Base-by-base conservation (phyloP, 139 green algal species). In the Mesotaenium endlicherianum region DNA sequence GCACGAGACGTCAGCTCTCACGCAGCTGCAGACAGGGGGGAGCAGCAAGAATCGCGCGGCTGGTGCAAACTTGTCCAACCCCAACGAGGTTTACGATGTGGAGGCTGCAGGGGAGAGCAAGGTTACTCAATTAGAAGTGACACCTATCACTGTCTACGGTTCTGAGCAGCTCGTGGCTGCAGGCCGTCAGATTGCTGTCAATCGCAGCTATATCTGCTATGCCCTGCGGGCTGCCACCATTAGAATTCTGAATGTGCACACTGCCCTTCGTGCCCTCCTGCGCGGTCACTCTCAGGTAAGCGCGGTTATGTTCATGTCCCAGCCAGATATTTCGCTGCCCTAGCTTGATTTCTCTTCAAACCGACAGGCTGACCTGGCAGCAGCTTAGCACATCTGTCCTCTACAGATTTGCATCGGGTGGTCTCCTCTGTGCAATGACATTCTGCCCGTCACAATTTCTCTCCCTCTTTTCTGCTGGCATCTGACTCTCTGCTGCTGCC, bases 151-250 rank as follows among this genome's bases (percentile, higher is more conserved):
- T 31, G 71, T 87, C 26, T 87, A 87, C 16, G 34, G 16, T 8
- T 87, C 83, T 26, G 84, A 90, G 43, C 26, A 67, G 31, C 30
- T 49, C 31, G 14, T 80, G 50, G 53, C 64, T 36, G 64, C 53
- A n/a, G 84, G 84, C 0, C 41, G 82, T 0, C 8, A 75, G 49
- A 88, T 89, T 2, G 84, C 84, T 4, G 84, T 89, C 43, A 89
- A 89, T 67, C 26, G 34, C 30, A 30, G 43, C 41, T 89, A 89
- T 36, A 90, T 89, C 43, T 90, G 83, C 59, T 89, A 89, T 5
- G 81, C 47, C 30, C 59, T 89, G 3, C 44, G 31, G 57, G 30
- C 31, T 26, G 84, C 39, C 34, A 36, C 72, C 16, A 72, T 89
- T 34, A 64, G 84, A 17, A 49, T 89, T 2, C 45, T 89, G 0